phyloP scores from a whole-genome alignment of 768 basidiomycete genomes.

The Leccinellum luteum region DNA sequence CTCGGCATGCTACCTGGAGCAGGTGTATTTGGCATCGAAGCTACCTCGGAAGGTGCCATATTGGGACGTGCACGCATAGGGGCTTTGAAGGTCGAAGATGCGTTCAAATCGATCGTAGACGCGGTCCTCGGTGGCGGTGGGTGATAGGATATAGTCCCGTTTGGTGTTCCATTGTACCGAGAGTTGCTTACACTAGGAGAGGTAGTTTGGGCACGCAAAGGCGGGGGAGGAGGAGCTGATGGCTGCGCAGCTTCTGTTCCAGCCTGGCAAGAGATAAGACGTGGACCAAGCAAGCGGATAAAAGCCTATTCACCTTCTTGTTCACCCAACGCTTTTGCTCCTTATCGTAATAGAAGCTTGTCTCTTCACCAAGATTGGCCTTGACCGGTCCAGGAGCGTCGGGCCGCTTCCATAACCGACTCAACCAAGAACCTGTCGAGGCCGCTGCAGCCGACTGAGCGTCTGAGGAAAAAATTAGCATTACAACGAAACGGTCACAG shows the following conservation, averaged over 20 bases:
- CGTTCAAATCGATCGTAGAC: constrained; percentile 61
- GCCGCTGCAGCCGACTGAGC: constrained; percentile 26
- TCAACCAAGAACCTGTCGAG: constrained; percentile 68
- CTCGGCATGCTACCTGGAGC: constrained; percentile 16
- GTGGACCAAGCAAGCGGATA: not conserved
- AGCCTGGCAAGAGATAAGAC: constrained; percentile 39
- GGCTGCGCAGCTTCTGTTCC: constrained; percentile 53
- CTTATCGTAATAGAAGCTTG: constrained; percentile 87
- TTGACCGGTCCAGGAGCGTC: constrained; percentile 73
- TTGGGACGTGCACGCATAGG: constrained; percentile 64
- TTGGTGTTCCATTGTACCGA: constrained; percentile 33
- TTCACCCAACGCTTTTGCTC: constrained; percentile 97
- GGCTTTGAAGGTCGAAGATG: constrained; percentile 50
- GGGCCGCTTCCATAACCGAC: constrained; percentile 73
- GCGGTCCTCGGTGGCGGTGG: constrained; percentile 44
- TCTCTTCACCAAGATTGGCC: constrained; percentile 92
- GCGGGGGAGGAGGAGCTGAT: constrained; percentile 65
- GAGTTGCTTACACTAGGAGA: constrained; percentile 62
- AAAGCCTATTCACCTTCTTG: constrained; percentile 61
- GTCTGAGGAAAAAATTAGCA: constrained; percentile 3
- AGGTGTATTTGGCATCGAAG: constrained; percentile 35
- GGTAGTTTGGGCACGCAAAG: constrained; percentile 80
- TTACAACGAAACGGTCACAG: not conserved
- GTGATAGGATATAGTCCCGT: constrained; percentile 13
- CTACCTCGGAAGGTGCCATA: constrained; percentile 49